Evolutionary conservation across 306 rosid species (phyloP), one percentile per base, ranked within the genome.

Genomic region (Glycyrrhiza uralensis): DNA sequence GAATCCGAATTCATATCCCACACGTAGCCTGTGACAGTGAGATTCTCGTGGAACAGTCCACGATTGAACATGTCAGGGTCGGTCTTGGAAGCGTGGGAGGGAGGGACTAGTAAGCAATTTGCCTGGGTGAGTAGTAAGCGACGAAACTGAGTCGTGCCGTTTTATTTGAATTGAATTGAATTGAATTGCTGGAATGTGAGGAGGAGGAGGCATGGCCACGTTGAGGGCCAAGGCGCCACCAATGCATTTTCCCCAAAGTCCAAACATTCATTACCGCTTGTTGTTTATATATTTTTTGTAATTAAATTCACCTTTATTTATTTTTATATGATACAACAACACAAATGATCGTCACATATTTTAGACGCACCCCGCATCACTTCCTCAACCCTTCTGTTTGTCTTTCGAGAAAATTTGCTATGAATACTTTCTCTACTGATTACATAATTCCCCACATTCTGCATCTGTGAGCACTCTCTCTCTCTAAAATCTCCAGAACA

Each of bases 401-500:
- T 42, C 22, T 52, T 69, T 22, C 23, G 3, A 61, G 19, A 41
- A 62, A 29, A 1, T 12, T 61, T 64, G 38, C 72, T 14, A 78
- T 71, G 82, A 60, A 57, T 70, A 4, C 23, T 47, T 24, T 10
- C 15, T 55, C 14, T 44, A n/a, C 85, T 39, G 88, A 88, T 77
- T 3, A 5, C 29, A 47, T 92, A 20, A 74, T 92, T 30, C 96
- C 96, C 51, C 91, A 87, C 74, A 77, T 92, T 56, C 84, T 90
- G n/a, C 85, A 76, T 71, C 54, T 92, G 98, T 89, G 44, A 81
- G 85, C 18, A 0, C 12, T 62, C 19, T 10, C 36, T 7, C 20
- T 7, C 30, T 15, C 17, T n/a, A n/a, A n/a, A n/a, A n/a, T 12
- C 45, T 19, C 20, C 8, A 14, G 38, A 13, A 7, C 0, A 22